Percentiles rank a stretch among this genome's conserved stretches.
phyloP scores from a whole-genome alignment of 164 flowering plant species.

The Malania oleifera region DNA sequence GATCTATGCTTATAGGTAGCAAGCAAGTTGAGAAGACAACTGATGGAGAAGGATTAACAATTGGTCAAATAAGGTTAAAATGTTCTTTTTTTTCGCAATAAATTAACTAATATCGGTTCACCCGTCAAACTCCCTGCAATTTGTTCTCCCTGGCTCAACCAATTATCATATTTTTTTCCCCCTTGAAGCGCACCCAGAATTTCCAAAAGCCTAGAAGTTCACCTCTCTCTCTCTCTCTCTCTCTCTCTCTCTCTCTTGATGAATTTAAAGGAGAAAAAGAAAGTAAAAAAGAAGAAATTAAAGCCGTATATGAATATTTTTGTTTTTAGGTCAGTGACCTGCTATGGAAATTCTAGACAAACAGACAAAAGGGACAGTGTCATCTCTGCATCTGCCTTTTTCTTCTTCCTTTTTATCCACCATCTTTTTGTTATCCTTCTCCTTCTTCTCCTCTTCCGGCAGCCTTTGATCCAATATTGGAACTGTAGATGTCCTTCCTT shows the following conservation, averaged over 20 bases:
- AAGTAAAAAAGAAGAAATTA: background rate
- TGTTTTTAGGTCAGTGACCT: constrained; percentile 20
- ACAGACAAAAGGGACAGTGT: constrained; percentile 37
- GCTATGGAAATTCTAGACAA: constrained; percentile 48
- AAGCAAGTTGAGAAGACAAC: background rate
- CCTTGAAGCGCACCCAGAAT: no score
- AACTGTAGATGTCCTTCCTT: constrained; percentile 17
- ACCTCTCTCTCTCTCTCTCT: constrained; percentile 7
- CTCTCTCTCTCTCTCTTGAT: constrained; percentile 6
- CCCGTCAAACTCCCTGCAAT: background rate
- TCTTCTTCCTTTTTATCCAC: background rate
- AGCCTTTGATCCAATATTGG: constrained; percentile 19
- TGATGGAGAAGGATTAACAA: constrained; percentile 3
- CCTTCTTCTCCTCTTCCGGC: background rate
- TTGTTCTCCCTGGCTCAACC: no score
- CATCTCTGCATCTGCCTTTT: constrained; percentile 11
- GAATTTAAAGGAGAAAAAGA: background rate
- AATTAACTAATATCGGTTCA: background rate
- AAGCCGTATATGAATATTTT: no score
- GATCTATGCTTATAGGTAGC: no score
- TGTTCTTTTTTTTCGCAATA: constrained; percentile 9
- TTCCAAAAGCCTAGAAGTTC: no score
- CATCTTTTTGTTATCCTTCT: background rate
- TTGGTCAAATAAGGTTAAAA: constrained; percentile 11
- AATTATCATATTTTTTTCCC: no score